A percentile compares a stretch with the other conserved stretches of the same genome.
Conservation (phyloP, 371 early-diverging fungal genomes). For the Mortierella sp. region DNA sequence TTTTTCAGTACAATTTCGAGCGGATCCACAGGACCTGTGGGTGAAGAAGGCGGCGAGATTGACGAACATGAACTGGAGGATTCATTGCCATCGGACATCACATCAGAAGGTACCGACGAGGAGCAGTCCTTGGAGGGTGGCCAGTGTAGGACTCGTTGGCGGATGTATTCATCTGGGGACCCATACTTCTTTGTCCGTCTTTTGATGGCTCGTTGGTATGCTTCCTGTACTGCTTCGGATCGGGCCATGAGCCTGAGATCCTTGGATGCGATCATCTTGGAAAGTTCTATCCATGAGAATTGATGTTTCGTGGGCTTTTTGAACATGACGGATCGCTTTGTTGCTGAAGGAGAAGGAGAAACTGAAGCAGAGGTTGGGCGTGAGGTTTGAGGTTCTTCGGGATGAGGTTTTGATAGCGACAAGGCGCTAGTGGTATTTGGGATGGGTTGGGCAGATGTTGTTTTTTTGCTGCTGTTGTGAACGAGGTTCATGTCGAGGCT, state of each 20-base stretch:
- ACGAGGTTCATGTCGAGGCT: neutral
- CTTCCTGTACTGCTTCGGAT: constrained; percentile 38
- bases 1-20: constrained; percentile 42
- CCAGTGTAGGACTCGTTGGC: constrained; percentile 50
- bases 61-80: constrained; percentile 22
- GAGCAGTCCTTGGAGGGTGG: constrained; percentile 26
- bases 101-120: neutral
- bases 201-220: constrained; percentile 49
- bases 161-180: constrained; percentile 50
- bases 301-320: constrained; percentile 52
- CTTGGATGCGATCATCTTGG: constrained; percentile 41
- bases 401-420: no score
- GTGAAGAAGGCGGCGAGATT: constrained; percentile 28
- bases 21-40: constrained; percentile 45
- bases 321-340: constrained; percentile 42
- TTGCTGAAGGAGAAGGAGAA: constrained; percentile 8
- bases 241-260: constrained; percentile 46
- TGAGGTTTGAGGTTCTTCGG: no score
- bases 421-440: no score
- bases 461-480: neutral
- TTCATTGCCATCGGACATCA: constrained; percentile 39
- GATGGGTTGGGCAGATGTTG: no score
- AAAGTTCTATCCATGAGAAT: constrained; percentile 41
- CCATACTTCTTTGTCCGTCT: constrained; percentile 42
- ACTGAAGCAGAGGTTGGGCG: neutral